Evolutionary conservation across 2,329 filamentous ascomycete species (phyloP).

Genomic region (Penicillium fuscoglaucum): DNA sequence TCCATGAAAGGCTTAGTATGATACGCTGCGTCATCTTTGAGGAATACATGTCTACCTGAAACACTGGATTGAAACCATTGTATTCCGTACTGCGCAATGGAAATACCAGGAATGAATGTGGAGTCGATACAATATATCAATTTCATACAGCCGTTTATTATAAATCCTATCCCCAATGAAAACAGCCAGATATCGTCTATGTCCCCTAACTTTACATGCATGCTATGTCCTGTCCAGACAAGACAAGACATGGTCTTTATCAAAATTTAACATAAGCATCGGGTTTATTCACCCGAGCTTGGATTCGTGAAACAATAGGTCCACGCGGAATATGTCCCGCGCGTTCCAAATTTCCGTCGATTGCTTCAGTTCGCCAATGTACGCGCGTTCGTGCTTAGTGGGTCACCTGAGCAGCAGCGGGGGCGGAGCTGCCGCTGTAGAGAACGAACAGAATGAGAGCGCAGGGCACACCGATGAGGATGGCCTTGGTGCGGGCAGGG

Average conservation of each 20-base stretch:
- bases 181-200: conserved; percentile 18
- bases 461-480: conserved; percentile 20
- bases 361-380: conserved; percentile 4
- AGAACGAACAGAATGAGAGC: conserved; percentile 22
- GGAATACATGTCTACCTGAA: neutral
- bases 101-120: neutral
- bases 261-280: conserved; percentile 16
- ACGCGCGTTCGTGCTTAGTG: conserved; percentile 13
- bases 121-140: neutral
- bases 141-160: conserved; percentile 14
- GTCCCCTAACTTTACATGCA: conserved; percentile 28
- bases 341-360: conserved; percentile 6
- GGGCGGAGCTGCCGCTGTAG: conserved; percentile 23
- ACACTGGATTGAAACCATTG: neutral
- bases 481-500: conserved; percentile 24
- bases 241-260: conserved; percentile 23
- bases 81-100: neutral
- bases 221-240: conserved; percentile 17
- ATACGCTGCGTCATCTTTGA: neutral
- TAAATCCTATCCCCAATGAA: conserved; percentile 6
- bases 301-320: conserved; percentile 11
- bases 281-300: conserved; percentile 4
- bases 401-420: conserved; percentile 15
- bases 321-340: neutral
- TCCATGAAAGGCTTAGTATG: neutral